phyloP scores from a whole-genome alignment of 2,329 filamentous ascomycete genomes.

The Dactylellina leptospora region DNA sequence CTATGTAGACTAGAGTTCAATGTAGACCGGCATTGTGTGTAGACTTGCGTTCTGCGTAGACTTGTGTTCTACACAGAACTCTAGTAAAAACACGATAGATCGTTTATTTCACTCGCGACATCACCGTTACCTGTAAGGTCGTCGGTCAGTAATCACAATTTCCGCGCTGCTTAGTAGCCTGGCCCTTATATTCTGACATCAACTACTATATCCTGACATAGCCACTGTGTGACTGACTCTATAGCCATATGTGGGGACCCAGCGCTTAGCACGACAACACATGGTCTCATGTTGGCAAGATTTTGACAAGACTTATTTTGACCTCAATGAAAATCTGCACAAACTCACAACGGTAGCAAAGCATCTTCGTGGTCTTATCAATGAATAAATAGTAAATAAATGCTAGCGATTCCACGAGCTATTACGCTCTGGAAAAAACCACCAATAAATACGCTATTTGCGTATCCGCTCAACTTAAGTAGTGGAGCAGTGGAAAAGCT shows the following conservation, averaged over 20 bases:
- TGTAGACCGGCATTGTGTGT: not conserved
- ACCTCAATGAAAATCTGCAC: conserved; percentile 5
- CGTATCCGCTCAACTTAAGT: no score
- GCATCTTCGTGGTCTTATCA: conserved; percentile 3
- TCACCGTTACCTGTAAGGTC: conserved; percentile 4
- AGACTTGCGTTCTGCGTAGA: not conserved
- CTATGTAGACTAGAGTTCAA: not conserved
- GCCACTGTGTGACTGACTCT: conserved; percentile 4
- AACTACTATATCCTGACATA: conserved; percentile 7
- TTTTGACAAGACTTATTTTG: conserved; percentile 7
- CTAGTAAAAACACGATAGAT: conserved; percentile 7
- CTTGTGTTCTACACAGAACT: not conserved
- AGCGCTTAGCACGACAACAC: conserved; percentile 4
- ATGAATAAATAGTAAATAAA: conserved; percentile 8
- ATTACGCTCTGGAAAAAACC: not conserved
- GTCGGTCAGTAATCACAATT: conserved; percentile 5
- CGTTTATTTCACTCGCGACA: conserved; percentile 2
- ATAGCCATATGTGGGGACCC: conserved; percentile 6
- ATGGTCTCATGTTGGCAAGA: conserved; percentile 7
- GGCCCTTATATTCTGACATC: conserved; percentile 6
- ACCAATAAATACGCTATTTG: no score
- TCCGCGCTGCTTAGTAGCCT: conserved; percentile 2
- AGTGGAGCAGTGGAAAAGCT: no score
- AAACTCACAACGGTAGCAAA: conserved; percentile 5
- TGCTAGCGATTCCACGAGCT: conserved; percentile 6